Conservation (phyloP, 2,329 filamentous ascomycete species). For the Blastomyces parvus region DNA sequence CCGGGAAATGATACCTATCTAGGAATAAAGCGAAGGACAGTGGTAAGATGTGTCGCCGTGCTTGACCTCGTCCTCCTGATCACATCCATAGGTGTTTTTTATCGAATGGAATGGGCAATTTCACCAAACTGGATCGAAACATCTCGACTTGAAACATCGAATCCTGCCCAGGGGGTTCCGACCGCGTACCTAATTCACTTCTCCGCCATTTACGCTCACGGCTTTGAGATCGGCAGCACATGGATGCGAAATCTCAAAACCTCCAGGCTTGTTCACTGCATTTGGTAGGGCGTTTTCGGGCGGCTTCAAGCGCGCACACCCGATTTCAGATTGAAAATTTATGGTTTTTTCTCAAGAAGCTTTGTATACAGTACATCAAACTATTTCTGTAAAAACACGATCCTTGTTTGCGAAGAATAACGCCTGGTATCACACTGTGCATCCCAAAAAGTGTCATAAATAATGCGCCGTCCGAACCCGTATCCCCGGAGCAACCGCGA, state of each 20-base stretch:
- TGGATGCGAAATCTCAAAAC: neutral
- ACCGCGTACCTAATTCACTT: neutral
- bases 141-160: too few relatives aligned
- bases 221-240: neutral
- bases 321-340: neutral
- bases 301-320: neutral
- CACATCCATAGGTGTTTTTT: neutral
- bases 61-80: neutral
- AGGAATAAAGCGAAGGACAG: neutral
- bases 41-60: neutral
- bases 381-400: neutral
- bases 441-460: neutral
- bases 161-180: neutral
- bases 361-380: neutral
- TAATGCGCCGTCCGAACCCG: conserved; percentile 6
- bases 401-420: neutral
- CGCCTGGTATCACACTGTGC: conserved; percentile 2
- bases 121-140: too few relatives aligned
- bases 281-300: neutral
- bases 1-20: conserved; percentile 1
- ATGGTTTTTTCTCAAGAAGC: neutral
- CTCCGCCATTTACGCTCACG: neutral
- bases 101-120: too few relatives aligned
- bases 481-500: conserved; percentile 3
- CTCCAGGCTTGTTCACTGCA: neutral